Percentiles rank a stretch among this genome's conserved stretches.
phyloP scores from a whole-genome alignment of 352 stramenopile genomes.

The Pythium sukuiense region DNA sequence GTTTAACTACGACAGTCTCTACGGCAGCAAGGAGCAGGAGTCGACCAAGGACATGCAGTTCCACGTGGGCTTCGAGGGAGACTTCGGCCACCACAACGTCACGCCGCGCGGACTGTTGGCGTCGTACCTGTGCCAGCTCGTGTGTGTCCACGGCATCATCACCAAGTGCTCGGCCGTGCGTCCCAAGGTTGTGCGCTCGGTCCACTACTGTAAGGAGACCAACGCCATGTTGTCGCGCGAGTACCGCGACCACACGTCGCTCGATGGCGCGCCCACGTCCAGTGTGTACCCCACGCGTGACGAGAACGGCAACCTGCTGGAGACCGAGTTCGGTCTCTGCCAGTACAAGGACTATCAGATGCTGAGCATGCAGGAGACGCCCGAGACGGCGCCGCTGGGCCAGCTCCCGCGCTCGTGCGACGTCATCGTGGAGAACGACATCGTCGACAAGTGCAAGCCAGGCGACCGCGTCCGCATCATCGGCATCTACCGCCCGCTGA shows the following conservation, averaged over 20 bases:
- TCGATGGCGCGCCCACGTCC: slow-evolving; percentile 86
- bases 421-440: slow-evolving; percentile 97
- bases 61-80: slow-evolving; percentile 91
- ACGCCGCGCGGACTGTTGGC: slow-evolving; percentile 93
- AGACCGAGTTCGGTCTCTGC: slow-evolving; percentile 98
- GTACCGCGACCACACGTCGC: slow-evolving; percentile 97
- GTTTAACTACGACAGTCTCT: slow-evolving; percentile 81
- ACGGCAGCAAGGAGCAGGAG: slow-evolving; percentile 75
- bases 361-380: slow-evolving; percentile 85
- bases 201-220: slow-evolving; percentile 98
- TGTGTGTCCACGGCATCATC: slow-evolving; percentile 99
- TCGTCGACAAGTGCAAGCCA: slow-evolving; percentile 98
- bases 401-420: slow-evolving; percentile 98
- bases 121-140: slow-evolving; percentile 91
- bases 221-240: slow-evolving; percentile 91
- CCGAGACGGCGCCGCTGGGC: slow-evolving; percentile 94
- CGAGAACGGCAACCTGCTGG: slow-evolving; percentile 94
- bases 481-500: slow-evolving; percentile 94
- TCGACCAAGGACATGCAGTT: slow-evolving; percentile 76
- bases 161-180: slow-evolving; percentile 97
- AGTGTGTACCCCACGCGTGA: slow-evolving; percentile 96
- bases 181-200: slow-evolving; percentile 96
- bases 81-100: slow-evolving; percentile 92
- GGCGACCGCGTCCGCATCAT: slow-evolving; percentile 96
- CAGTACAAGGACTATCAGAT: slow-evolving; percentile 99